phyloP scores from a whole-genome alignment of 2,329 filamentous ascomycete genomes.

The Gremmenia infestans region DNA sequence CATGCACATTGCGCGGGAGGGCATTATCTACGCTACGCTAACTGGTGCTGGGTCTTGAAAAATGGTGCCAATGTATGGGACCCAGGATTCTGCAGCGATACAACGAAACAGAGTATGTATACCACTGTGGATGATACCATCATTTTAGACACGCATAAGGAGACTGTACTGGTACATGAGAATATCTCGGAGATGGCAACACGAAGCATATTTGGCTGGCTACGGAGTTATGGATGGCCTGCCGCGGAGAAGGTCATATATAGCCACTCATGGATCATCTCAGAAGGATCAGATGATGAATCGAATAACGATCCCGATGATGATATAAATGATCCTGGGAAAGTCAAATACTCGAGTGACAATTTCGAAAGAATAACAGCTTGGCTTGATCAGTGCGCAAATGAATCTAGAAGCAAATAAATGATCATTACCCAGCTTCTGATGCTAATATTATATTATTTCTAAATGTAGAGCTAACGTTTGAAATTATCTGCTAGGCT shows the following conservation, averaged over 20 bases:
- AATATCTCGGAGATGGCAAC: conserved; percentile 28
- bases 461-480: no score
- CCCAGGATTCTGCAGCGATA: conserved; percentile 10
- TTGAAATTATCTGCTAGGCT: no score
- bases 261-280: conserved; percentile 25
- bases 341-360: not conserved
- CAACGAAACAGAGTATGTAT: not conserved
- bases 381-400: conserved; percentile 2
- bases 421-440: no score
- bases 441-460: no score
- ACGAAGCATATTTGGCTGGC: conserved; percentile 30
- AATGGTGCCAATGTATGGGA: conserved; percentile 5
- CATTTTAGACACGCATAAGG: not conserved
- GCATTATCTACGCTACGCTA: conserved; percentile 25
- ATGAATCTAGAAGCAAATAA: no score
- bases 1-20: conserved; percentile 23
- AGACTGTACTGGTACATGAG: conserved; percentile 6
- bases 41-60: conserved; percentile 21
- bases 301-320: not conserved
- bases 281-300: conserved; percentile 23
- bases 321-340: conserved; percentile 2
- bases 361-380: conserved; percentile 3
- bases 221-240: conserved; percentile 25
- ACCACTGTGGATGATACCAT: not conserved
- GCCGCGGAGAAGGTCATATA: conserved; percentile 21